A percentile compares a stretch with the other conserved stretches of the same genome.
phyloP scores from a whole-genome alignment of 306 rosid genomes.

The Cicer chorassanicum region DNA sequence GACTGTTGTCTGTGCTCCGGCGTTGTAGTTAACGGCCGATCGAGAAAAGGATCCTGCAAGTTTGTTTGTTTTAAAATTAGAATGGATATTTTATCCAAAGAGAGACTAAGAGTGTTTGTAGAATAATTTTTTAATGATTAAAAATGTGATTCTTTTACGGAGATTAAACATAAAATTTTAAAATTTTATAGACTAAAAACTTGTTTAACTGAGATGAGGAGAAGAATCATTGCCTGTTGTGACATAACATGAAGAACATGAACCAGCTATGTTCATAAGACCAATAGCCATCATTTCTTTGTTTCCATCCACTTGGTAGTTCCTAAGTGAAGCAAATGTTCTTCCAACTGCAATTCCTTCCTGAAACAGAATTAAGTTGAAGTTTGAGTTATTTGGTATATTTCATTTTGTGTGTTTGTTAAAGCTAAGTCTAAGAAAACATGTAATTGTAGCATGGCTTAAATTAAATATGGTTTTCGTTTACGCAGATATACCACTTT shows the following conservation, averaged over 20 bases:
- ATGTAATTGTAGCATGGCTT: too few species aligned
- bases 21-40: slow-evolving; percentile 92
- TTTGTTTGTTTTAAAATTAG: slow-evolving; percentile 42
- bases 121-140: too few species aligned
- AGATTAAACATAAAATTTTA: too few species aligned
- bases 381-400: slow-evolving; percentile 6
- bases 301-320: slow-evolving; percentile 99
- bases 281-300: slow-evolving; percentile 99
- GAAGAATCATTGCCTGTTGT: slow-evolving; percentile 66
- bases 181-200: too few species aligned
- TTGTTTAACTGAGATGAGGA: too few species aligned
- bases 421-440: not conserved
- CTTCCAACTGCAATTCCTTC: slow-evolving; percentile 99
- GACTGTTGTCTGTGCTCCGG: slow-evolving; percentile 86
- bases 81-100: not conserved
- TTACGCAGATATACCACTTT: too few species aligned
- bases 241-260: slow-evolving; percentile 91
- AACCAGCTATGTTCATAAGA: slow-evolving; percentile 93
- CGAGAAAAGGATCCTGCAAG: slow-evolving; percentile 93
- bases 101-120: too few species aligned
- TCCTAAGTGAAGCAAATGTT: slow-evolving; percentile 84
- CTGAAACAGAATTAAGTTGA: slow-evolving; percentile 47
- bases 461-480: too few species aligned
- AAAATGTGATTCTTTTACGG: too few species aligned
- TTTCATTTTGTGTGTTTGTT: not conserved